Base-by-base conservation (phyloP, 148 eudicot species). In the Heliosperma pusillum region DNA sequence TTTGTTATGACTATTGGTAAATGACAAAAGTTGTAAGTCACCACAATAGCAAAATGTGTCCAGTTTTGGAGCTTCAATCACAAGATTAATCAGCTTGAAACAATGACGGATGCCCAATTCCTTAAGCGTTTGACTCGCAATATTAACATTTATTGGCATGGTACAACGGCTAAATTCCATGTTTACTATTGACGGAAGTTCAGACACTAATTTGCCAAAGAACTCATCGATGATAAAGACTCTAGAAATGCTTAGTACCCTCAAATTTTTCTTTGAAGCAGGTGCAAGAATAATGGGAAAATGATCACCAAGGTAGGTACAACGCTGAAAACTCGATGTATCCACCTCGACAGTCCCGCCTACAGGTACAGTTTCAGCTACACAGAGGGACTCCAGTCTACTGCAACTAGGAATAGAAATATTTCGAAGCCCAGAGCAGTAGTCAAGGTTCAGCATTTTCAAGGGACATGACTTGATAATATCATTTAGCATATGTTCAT, bases 171-270 rank as follows among this genome's bases (percentile, higher is more conserved):
- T n/a, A n/a, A n/a, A n/a, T n/a, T n/a, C n/a, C n/a, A n/a, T n/a
- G 2, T 24, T 73, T 30, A 42, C 50, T 42, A 73, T 24, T 13
- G 16, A 47, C 26, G 2, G 12, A 24, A 61, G 67, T 3, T 27
- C 76, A 33, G 76, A 33, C 16, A 73, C 53, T 61, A 60, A 45
- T 44, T 73, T 73, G 22, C 16, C 56, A 59, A 73, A 24, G 42
- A 19, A 8, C 2, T 61, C 50, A 60, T 60, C 76, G 17, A 11
- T 7, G 25, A 73, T 16, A 59, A 3, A 3, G 20, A 50, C 55
- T 1, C 0, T 3, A 60, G 12, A 60, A 2, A 73, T 12, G 47
- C 1, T 19, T 19, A 60, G 25, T 2, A 7, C 13, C 55, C 66
- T 73, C 56, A 73, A 57, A 15, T 42, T 73, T 8, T 25, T 60